Percentiles rank a stretch among this genome's conserved stretches.
These are phyloP conservation scores for Pontederia paniculata DNA, from an alignment of 176 grass and related monocot genomes.

Conservation along the genomic window DNA sequence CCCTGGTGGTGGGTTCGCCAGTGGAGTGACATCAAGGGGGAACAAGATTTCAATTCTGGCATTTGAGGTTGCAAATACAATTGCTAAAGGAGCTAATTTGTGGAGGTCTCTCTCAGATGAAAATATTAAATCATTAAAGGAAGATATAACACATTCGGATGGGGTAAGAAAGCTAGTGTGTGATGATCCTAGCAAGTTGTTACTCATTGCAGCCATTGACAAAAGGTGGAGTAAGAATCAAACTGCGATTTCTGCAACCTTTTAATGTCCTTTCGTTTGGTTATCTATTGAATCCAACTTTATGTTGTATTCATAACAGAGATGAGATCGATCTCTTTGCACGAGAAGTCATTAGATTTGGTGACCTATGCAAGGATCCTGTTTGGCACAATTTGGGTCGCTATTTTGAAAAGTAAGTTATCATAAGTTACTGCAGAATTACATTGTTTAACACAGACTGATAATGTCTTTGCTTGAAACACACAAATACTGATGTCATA, in stretches of 20 bases:
- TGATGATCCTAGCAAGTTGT: constrained; percentile 43
- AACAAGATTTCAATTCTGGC: constrained; percentile 67
- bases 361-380: constrained; percentile 83
- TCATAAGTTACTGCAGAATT: constrained; percentile 23
- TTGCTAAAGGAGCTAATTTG: constrained; percentile 63
- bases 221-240: constrained; percentile 48
- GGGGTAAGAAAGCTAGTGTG: constrained; percentile 65
- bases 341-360: constrained; percentile 89
- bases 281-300: not conserved
- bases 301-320: constrained; percentile 27
- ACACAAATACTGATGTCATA: not conserved
- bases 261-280: not conserved
- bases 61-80: constrained; percentile 96
- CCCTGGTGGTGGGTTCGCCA: constrained; percentile 63
- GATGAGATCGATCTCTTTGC: constrained; percentile 73
- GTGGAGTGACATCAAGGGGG: constrained; percentile 42
- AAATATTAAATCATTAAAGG: constrained; percentile 59
- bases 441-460: constrained; percentile 14
- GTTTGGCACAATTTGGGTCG: constrained; percentile 87
- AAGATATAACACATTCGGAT: constrained; percentile 71
- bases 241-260: not conserved
- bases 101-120: constrained; percentile 73
- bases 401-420: constrained; percentile 74
- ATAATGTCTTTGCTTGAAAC: constrained; percentile 21
- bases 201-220: constrained; percentile 62